Conservation (phyloP, 768 basidiomycete genomes). For the Agaricus subrufescens region DNA sequence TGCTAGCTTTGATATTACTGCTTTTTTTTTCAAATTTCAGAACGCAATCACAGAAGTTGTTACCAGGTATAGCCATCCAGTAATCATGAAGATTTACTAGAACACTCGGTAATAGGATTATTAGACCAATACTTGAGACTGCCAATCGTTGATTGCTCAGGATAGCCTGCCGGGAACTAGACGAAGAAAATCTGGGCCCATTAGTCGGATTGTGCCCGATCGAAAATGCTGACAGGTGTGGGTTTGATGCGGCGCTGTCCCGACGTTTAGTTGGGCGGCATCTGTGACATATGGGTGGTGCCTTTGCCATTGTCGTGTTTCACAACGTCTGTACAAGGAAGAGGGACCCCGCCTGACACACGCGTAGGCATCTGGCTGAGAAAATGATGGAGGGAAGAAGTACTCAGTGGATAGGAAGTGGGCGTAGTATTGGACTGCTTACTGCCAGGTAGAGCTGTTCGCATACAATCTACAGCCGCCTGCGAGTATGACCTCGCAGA, state of each 20-base stretch:
- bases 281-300: no score
- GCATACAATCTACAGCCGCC: background rate
- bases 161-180: background rate
- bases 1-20: no score
- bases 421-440: constrained; percentile 52
- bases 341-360: background rate
- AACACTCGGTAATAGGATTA: no score
- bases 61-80: no score
- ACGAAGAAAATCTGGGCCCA: background rate
- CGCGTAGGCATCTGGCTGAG: background rate
- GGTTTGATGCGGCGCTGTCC: background rate
- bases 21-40: no score
- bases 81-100: no score
- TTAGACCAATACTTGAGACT: no score
- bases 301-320: background rate
- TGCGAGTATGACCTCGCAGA: constrained; percentile 25
- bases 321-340: background rate
- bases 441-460: constrained; percentile 36
- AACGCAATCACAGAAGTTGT: no score
- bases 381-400: background rate
- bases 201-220: background rate
- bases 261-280: background rate
- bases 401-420: constrained; percentile 47
- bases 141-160: no score
- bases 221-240: background rate